Conservation (phyloP, 345 rosid species). For the Excoecaria cochinchinensis region DNA sequence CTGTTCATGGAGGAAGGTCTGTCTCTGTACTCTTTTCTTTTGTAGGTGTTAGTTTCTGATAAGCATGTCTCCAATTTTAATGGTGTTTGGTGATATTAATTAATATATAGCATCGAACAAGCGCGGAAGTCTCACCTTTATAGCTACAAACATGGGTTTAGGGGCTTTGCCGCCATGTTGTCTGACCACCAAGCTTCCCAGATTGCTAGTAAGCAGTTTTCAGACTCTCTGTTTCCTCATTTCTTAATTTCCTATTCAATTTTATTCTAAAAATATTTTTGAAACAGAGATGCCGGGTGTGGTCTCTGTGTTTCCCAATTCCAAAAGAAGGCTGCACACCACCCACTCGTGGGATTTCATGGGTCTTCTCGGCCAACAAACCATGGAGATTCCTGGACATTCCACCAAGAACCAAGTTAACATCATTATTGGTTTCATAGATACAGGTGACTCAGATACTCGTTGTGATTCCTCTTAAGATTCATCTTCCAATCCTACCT, state of each 20-base stretch:
- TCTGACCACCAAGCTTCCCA: conserved; percentile 42
- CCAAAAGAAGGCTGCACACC: conserved; percentile 48
- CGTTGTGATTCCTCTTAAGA: too few relatives aligned
- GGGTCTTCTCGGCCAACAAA: conserved; percentile 47
- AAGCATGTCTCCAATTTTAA: neutral
- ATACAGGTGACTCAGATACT: conserved; percentile 38
- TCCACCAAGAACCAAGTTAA: conserved; percentile 52
- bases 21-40: neutral
- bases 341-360: conserved; percentile 66
- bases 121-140: conserved; percentile 46
- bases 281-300: conserved; percentile 49
- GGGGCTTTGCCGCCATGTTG: conserved; percentile 53
- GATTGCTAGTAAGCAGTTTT: conserved; percentile 32
- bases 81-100: neutral
- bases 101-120: conserved; percentile 35
- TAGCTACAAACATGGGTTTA: conserved; percentile 45
- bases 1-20: conserved; percentile 49
- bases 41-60: neutral
- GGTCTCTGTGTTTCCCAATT: conserved; percentile 54
- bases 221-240: neutral
- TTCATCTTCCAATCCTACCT: too few relatives aligned
- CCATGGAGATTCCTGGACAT: conserved; percentile 51
- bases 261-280: neutral
- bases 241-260: neutral
- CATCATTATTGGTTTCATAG: conserved; percentile 49